Conservation (phyloP, 345 rosid species). For the Euphorbia tirucalli region DNA sequence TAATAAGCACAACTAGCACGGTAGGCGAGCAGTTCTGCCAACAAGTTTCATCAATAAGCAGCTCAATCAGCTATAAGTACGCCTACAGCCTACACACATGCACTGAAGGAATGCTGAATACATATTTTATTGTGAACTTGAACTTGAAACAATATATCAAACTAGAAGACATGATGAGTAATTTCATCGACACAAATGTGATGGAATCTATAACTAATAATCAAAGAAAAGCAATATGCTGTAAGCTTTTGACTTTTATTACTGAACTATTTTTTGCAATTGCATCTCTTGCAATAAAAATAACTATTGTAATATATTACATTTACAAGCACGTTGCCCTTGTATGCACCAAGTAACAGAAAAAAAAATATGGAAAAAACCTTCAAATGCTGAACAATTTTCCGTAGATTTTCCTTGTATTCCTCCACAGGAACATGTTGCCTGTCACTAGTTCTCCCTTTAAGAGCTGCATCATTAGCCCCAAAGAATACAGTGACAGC, state of each 20-base stretch:
- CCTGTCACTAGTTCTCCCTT: conserved; percentile 61
- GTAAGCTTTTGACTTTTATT: neutral
- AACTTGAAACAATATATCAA: neutral
- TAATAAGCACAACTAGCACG: conserved; percentile 70
- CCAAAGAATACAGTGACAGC: conserved; percentile 87
- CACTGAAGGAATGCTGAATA: neutral
- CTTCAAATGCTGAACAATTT: conserved; percentile 80
- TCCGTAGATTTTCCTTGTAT: conserved; percentile 62
- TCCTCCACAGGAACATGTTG: conserved; percentile 84
- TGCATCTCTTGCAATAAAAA: neutral
- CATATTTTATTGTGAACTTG: too few species aligned
- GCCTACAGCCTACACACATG: neutral
- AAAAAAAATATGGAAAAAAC: conserved; percentile 29
- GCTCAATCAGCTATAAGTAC: neutral
- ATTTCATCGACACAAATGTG: neutral
- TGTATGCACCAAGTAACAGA: neutral
- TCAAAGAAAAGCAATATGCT: neutral
- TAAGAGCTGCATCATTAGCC: conserved; percentile 91
- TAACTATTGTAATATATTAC: too few species aligned
- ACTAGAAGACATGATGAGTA: neutral
- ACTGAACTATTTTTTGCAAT: neutral
- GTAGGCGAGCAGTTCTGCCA: conserved; percentile 63
- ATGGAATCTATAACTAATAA: neutral
- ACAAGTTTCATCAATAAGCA: conserved; percentile 16
- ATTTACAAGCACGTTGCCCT: neutral